phyloP scores from a whole-genome alignment of 306 rosid species.

The Rosa rugosa region DNA sequence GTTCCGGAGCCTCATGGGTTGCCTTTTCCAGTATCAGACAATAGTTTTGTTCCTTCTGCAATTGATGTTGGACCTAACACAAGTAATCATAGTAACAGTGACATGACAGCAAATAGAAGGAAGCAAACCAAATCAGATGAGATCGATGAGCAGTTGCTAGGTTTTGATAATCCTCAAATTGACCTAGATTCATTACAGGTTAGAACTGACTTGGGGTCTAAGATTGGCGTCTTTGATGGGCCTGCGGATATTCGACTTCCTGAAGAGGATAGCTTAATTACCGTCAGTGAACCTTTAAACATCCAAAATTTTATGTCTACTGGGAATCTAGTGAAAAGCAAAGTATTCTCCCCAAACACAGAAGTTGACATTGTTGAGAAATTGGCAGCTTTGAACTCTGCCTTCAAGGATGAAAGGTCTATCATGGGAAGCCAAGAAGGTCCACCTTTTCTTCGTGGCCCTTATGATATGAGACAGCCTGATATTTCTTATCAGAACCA shows the following conservation, averaged over 20 bases:
- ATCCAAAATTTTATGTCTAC: constrained; percentile 53
- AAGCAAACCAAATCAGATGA: constrained; percentile 49
- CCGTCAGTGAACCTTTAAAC: constrained; percentile 47
- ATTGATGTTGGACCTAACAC: constrained; percentile 38
- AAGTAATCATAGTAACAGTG: constrained; percentile 44
- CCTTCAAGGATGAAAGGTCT: constrained; percentile 57
- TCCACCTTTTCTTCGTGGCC: constrained; percentile 51
- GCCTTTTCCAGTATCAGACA: constrained; percentile 48
- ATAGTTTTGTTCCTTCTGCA: constrained; percentile 41
- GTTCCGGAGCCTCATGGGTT: constrained; percentile 51
- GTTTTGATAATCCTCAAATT: constrained; percentile 51
- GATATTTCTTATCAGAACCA: constrained; percentile 63
- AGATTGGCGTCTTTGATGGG: constrained; percentile 50
- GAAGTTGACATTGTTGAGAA: constrained; percentile 61
- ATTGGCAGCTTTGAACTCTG: constrained; percentile 56
- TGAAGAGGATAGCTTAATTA: constrained; percentile 75
- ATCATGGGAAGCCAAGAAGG: constrained; percentile 68
- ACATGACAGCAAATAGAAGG: constrained; percentile 42
- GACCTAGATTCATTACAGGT: constrained; percentile 50
- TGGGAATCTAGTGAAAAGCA: constrained; percentile 55
- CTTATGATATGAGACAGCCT: constrained; percentile 63
- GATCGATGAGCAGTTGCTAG: constrained; percentile 59
- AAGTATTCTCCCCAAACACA: constrained; percentile 45
- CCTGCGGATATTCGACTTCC: constrained; percentile 61
- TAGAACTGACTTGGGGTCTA: constrained; percentile 46